Base-by-base conservation (phyloP, 2,329 filamentous ascomycete species). In the Microascus cirrosus region DNA sequence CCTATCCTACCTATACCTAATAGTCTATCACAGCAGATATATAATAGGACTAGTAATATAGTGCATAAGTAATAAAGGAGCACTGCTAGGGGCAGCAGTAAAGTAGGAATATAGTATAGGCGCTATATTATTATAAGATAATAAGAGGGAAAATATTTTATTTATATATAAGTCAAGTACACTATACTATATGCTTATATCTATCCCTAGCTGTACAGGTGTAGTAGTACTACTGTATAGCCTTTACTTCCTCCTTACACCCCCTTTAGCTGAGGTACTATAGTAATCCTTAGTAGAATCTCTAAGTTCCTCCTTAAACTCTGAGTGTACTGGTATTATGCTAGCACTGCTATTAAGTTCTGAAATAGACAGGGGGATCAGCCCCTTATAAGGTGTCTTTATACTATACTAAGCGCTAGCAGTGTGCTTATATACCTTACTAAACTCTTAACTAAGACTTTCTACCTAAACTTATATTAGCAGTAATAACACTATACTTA, bases 21-120 rank as follows among this genome's bases (percentile, higher is more conserved):
- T n/a, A n/a, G n/a, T n/a, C n/a, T n/a, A n/a, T n/a, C n/a, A n/a
- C n/a, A n/a, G n/a, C n/a, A n/a, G n/a, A n/a, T n/a, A n/a, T n/a
- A n/a, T n/a, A n/a, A n/a, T n/a, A n/a, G n/a, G n/a, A 35, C 35
- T 58, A 54, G 36, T 39, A 54, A 45, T 36, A 54, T 22, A 54
- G 48, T 45, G 54, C 45, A 58, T 8, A 56, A 36, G 34, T 8
- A 36, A 13, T 7, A 36, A 36, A 36, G 13, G 34, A 13, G 34
- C n/a, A n/a, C n/a, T n/a, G n/a, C n/a, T n/a, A n/a, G n/a, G n/a
- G n/a, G n/a, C n/a, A 36, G n/a, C 13, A 58, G 20, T 39, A 58
- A 45, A 34, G 8, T 22, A n/a, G n/a, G n/a, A n/a, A n/a, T 22
- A 58, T 25, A 8, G 18, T 42, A 15, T 52, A 58, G 13, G 15